Evolutionary conservation across 2,329 filamentous ascomycete species (phyloP).

Genomic region (Corniculantispora saksenae): DNA sequence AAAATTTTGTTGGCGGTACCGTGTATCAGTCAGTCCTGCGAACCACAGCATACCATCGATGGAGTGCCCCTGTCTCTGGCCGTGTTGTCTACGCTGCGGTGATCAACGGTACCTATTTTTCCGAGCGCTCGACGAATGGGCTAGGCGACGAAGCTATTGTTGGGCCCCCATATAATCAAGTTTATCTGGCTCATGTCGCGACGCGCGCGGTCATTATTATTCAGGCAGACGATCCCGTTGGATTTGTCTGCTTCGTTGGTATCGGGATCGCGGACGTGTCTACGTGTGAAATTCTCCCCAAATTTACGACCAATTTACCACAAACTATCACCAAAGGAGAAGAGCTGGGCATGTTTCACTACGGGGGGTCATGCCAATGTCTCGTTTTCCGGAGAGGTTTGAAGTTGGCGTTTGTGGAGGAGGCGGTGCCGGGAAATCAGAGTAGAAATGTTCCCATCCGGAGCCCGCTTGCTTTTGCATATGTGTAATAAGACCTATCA

Average conservation of each 20-base stretch:
- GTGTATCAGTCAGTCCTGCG: constrained; percentile 69
- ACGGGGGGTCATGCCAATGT: constrained; percentile 66
- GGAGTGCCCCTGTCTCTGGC: constrained; percentile 64
- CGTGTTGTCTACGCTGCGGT: constrained; percentile 54
- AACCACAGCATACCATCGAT: constrained; percentile 66
- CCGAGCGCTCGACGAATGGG: constrained; percentile 39
- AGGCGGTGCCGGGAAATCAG: constrained; percentile 20
- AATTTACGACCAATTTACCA: constrained; percentile 12
- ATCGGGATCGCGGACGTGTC: constrained; percentile 73
- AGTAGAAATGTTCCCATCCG: neutral
- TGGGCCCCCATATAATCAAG: constrained; percentile 46
- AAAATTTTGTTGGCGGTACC: constrained; percentile 58
- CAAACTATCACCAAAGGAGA: constrained; percentile 56
- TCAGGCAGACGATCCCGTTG: constrained; percentile 65
- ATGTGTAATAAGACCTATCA: neutral
- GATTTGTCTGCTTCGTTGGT: constrained; percentile 66
- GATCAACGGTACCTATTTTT: constrained; percentile 64
- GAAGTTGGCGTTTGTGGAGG: constrained; percentile 33
- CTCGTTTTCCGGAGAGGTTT: constrained; percentile 60
- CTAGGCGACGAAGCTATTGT: constrained; percentile 18
- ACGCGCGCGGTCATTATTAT: constrained; percentile 68
- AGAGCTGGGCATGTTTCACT: constrained; percentile 73
- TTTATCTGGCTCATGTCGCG: constrained; percentile 63
- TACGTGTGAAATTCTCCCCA: constrained; percentile 56
- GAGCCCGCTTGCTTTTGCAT: constrained; percentile 1